Evolutionary conservation across 768 basidiomycete species (phyloP).

Genomic region (Cantharellus anzutake): DNA sequence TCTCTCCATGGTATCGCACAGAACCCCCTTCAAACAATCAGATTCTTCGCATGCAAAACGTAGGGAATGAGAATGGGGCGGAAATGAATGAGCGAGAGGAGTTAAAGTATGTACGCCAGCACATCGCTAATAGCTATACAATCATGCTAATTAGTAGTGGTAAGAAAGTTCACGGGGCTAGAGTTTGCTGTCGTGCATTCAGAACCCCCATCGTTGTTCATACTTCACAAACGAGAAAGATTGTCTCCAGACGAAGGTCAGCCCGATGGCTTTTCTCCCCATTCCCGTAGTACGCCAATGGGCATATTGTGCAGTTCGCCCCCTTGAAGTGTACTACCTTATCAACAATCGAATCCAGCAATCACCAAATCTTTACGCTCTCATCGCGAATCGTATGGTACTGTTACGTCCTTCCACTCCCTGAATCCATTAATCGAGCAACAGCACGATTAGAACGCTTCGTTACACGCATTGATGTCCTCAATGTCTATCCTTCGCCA

Average conservation of each 20-base stretch:
- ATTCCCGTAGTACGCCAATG: neutral
- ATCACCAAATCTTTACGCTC: conserved; percentile 65
- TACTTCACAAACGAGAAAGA: conserved; percentile 79
- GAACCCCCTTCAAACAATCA: conserved; percentile 58
- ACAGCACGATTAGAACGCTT: conserved; percentile 10
- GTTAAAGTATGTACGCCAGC: conserved; percentile 38
- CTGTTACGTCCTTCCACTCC: conserved; percentile 26
- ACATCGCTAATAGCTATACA: neutral
- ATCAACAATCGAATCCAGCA: conserved; percentile 81
- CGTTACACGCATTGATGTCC: conserved; percentile 31
- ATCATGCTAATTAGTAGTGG: conserved; percentile 2
- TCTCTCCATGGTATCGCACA: conserved; percentile 87
- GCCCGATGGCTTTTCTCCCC: neutral
- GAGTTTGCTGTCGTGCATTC: conserved; percentile 77
- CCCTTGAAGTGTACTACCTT: conserved; percentile 71
- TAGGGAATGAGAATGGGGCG: conserved; percentile 35
- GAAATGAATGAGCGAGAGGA: conserved; percentile 53
- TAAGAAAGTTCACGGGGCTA: conserved; percentile 66
- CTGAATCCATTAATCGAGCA: conserved; percentile 35
- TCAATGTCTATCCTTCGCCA: conserved; percentile 57
- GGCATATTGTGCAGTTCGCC: conserved; percentile 31
- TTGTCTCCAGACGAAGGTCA: conserved; percentile 67
- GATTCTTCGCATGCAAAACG: conserved; percentile 83
- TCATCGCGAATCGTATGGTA: conserved; percentile 72
- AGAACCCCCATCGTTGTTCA: conserved; percentile 60